A percentile compares a stretch with the other conserved stretches of the same genome.
These are phyloP conservation scores for Alnus rubra DNA, from an alignment of 306 rosid genomes.

Conservation along the genomic window DNA sequence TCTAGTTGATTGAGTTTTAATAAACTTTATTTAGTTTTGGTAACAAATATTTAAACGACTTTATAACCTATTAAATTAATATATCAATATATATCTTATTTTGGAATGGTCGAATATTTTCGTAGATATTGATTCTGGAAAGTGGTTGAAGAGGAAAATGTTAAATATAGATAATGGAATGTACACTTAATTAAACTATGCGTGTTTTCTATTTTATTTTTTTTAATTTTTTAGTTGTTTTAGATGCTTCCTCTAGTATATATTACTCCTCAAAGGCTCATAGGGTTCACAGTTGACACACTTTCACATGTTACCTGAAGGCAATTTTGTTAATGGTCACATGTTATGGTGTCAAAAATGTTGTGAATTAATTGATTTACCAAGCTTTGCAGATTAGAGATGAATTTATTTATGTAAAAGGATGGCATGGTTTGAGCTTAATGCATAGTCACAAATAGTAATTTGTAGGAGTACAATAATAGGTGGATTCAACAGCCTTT, in stretches of 20 bases:
- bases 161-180: not conserved
- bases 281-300: not conserved
- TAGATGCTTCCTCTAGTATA: not conserved
- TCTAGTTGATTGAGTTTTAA: not conserved
- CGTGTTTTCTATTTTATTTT: not conserved
- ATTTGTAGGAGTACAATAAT: not conserved
- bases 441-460: not conserved
- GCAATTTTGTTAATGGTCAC: not conserved
- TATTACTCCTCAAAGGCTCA: not conserved
- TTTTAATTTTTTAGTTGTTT: not conserved
- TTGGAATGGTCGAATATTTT: not conserved
- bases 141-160: not conserved
- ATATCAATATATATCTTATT: not conserved
- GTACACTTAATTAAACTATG: not conserved
- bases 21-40: slow-evolving; percentile 16
- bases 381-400: too few species aligned
- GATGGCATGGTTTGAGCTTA: not conserved
- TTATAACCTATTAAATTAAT: too few species aligned
- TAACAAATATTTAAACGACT: not conserved
- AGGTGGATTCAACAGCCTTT: slow-evolving; percentile 9
- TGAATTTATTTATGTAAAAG: not conserved
- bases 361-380: too few species aligned
- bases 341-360: too few species aligned
- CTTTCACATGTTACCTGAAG: not conserved
- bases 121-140: not conserved